Conservation (phyloP, 371 early-diverging fungal species). For the Mucor mucedo region DNA sequence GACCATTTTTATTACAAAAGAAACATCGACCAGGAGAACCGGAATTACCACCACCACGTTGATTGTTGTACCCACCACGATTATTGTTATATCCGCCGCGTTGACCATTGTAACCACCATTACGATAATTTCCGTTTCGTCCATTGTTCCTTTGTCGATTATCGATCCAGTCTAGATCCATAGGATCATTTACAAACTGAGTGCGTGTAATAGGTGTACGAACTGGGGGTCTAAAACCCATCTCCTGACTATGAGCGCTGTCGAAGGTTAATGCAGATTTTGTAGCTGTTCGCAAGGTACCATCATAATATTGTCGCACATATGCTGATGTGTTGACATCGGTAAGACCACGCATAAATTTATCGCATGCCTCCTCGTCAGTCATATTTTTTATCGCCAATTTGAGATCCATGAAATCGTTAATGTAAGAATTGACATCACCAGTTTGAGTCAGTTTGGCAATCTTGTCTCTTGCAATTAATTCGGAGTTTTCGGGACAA, state of each 20-base stretch:
- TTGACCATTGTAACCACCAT: background rate
- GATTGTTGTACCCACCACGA: background rate
- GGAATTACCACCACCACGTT: background rate
- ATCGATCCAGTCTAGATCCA: slow-evolving; percentile 2
- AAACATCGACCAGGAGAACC: background rate
- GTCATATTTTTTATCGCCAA: slow-evolving; percentile 12
- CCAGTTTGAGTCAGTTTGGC: slow-evolving; percentile 17
- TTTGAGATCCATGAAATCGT: slow-evolving; percentile 8
- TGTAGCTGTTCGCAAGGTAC: slow-evolving; percentile 26
- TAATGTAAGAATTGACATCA: slow-evolving; percentile 5
- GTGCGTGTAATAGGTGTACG: background rate
- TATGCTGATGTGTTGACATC: background rate
- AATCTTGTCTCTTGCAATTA: slow-evolving; percentile 13
- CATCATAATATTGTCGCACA: slow-evolving; percentile 68
- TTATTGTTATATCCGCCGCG: background rate
- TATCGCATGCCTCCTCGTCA: slow-evolving; percentile 15
- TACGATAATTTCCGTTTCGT: background rate
- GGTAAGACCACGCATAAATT: slow-evolving; percentile 8
- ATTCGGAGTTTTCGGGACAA: slow-evolving; percentile 12
- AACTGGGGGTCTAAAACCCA: background rate
- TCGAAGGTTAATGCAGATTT: background rate
- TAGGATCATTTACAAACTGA: slow-evolving; percentile 3
- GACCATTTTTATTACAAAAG: background rate
- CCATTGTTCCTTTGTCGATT: background rate
- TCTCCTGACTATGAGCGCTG: slow-evolving; percentile 2